Conservation (phyloP, 2,329 filamentous ascomycete genomes). For the Microcyclospora tardicrescens region DNA sequence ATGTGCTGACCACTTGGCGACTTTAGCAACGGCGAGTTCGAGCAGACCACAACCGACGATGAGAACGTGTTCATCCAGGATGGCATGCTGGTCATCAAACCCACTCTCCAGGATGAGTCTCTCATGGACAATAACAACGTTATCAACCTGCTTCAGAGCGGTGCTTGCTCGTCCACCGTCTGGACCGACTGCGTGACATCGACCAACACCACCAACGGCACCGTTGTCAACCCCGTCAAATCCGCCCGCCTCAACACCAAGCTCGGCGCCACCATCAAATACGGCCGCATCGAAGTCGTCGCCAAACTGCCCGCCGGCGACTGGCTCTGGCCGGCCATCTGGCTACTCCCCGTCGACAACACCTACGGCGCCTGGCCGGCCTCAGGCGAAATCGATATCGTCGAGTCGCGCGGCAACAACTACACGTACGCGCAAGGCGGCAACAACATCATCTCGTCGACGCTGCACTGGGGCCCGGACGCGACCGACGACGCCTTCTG, state of each 20-base stretch:
- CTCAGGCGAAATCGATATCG: slow-evolving; percentile 74
- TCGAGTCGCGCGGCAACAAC: slow-evolving; percentile 73
- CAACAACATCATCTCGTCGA: slow-evolving; percentile 66
- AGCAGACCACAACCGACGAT: slow-evolving; percentile 56
- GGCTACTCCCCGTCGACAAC: slow-evolving; percentile 65
- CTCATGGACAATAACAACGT: slow-evolving; percentile 53
- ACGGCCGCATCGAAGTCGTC: slow-evolving; percentile 67
- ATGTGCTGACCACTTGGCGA: slow-evolving; percentile 4
- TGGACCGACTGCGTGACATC: slow-evolving; percentile 51
- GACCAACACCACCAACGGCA: slow-evolving; percentile 67
- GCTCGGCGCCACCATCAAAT: slow-evolving; percentile 58
- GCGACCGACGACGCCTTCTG: slow-evolving; percentile 64
- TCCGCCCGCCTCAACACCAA: slow-evolving; percentile 69
- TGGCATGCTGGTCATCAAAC: slow-evolving; percentile 59
- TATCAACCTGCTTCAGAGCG: slow-evolving; percentile 54
- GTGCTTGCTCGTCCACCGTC: slow-evolving; percentile 52
- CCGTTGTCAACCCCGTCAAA: slow-evolving; percentile 62
- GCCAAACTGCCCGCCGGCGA: slow-evolving; percentile 66
- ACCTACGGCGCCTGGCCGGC: slow-evolving; percentile 66
- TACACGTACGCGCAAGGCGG: slow-evolving; percentile 62
- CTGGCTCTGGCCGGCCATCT: slow-evolving; percentile 88
- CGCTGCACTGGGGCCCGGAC: slow-evolving; percentile 73
- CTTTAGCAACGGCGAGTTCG: slow-evolving; percentile 64
- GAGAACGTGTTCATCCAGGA: slow-evolving; percentile 64
- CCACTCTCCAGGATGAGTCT: slow-evolving; percentile 58